These are phyloP conservation scores for Trametes meyenii DNA, from an alignment of 768 basidiomycete species.

Conservation along the genomic window DNA sequence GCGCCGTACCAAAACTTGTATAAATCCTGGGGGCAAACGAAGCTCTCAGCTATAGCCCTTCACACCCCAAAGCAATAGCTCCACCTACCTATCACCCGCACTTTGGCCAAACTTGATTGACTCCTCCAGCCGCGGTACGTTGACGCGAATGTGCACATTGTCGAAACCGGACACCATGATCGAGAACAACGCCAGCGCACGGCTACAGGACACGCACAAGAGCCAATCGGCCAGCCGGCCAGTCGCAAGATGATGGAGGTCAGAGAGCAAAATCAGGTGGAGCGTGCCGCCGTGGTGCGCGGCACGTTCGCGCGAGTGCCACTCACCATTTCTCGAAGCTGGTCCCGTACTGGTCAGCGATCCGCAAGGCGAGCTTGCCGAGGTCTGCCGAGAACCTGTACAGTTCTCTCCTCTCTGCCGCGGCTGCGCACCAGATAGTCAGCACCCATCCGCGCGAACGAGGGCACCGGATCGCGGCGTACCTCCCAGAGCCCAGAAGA, in stretches of 20 bases:
- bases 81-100: constrained; percentile 62
- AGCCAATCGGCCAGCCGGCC: neutral
- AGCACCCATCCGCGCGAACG: neutral
- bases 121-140: constrained; percentile 60
- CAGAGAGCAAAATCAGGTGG: no score
- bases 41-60: neutral
- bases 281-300: no score
- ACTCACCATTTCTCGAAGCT: constrained; percentile 68
- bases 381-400: constrained; percentile 72
- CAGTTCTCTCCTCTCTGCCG: constrained; percentile 62
- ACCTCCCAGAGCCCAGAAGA: constrained; percentile 75
- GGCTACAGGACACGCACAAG: constrained; percentile 40
- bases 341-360: constrained; percentile 66
- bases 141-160: constrained; percentile 64
- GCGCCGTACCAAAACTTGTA: constrained; percentile 61
- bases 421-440: constrained; percentile 31
- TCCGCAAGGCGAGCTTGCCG: constrained; percentile 64
- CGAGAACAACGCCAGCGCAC: constrained; percentile 62
- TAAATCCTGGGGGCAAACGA: constrained; percentile 48
- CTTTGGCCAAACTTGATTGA: constrained; percentile 67
- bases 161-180: constrained; percentile 70
- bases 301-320: neutral
- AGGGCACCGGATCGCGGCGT: constrained; percentile 4
- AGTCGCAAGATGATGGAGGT: neutral
- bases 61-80: neutral